These are phyloP conservation scores for Zoysia japonica DNA, from an alignment of 176 grass and related monocot genomes.

Conservation along the genomic window DNA sequence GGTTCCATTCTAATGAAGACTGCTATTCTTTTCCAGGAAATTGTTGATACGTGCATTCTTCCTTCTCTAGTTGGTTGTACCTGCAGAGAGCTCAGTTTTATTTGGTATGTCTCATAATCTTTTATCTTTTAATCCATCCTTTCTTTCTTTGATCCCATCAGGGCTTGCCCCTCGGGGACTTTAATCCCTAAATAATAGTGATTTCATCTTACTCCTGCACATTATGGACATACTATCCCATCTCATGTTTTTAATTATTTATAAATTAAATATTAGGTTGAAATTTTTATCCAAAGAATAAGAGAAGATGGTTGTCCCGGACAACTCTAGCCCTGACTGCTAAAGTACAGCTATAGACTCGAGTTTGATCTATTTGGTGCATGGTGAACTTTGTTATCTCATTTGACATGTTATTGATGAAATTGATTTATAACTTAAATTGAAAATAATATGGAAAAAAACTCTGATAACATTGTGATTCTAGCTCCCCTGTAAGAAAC, in stretches of 20 bases:
- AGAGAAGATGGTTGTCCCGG: not conserved
- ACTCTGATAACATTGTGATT: not conserved
- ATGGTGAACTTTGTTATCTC: not conserved
- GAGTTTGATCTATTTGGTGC: conserved; percentile 13
- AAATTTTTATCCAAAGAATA: not conserved
- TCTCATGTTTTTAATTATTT: conserved; percentile 5
- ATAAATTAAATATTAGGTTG: conserved; percentile 3
- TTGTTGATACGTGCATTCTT: conserved; percentile 5
- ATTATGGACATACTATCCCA: not conserved
- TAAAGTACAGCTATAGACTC: not conserved
- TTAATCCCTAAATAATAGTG: not conserved
- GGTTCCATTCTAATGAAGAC: not conserved
- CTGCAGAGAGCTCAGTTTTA: not conserved
- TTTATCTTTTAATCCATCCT: conserved; percentile 11
- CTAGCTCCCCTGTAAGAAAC: not conserved
- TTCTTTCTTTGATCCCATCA: not conserved
- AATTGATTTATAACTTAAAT: too few relatives aligned
- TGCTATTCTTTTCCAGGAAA: conserved; percentile 6
- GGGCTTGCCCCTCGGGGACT: not conserved
- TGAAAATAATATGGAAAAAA: not conserved
- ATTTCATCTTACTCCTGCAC: not conserved
- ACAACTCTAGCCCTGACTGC: not conserved
- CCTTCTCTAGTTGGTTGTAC: not conserved
- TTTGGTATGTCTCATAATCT: conserved; percentile 34
- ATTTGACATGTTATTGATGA: not conserved